Evolutionary conservation across 768 basidiomycete species (phyloP), one percentile per base, ranked within the genome.

Genomic region (Suillus clintonianus): DNA sequence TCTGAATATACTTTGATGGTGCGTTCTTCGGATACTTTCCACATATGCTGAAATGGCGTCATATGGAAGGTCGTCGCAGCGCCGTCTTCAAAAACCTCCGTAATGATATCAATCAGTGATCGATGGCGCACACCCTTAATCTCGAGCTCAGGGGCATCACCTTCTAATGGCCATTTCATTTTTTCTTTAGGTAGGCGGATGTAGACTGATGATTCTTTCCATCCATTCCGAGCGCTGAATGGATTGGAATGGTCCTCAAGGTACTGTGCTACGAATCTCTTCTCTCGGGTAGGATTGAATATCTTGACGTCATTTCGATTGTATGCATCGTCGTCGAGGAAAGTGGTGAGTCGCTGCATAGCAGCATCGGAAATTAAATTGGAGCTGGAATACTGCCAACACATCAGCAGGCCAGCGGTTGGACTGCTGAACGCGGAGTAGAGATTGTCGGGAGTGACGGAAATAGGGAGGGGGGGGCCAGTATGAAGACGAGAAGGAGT

Each of bases 11-110:
- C 37, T 5, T 27, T 17, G 9, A 60, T 47, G 5, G n/a, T 48
- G 2, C 13, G 15, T 17, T 5, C 22, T 4, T 34, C 61, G 5
- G 27, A 41, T 47, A 45, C 15, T 22, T 71, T 65, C 68, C 70
- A 74, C 36, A 54, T 71, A 3, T 65, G 66, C 41, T 67, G 65
- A 59, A 72, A 76, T 11, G 72, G 72, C 4, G 63, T 60, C n/a
- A 65, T 66, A 47, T 76, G 73, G 48, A 72, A 72, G 32, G 24
- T 37, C 10, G 4, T n/a, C n/a, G n/a, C 43, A 0, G 9, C 43
- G 2, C 41, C 15, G 9, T 57, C 57, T 13, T 62, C 30, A 8
- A 65, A 62, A 17, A 41, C 36, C 1, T 30, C 13, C 10, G 34
- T 63, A 22, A 66, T 60, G 15, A 63, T 41, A 27, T 63, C 32